Evolutionary conservation across 768 basidiomycete genomes (phyloP).

Genomic region (Phanerodontia chrysosporium): DNA sequence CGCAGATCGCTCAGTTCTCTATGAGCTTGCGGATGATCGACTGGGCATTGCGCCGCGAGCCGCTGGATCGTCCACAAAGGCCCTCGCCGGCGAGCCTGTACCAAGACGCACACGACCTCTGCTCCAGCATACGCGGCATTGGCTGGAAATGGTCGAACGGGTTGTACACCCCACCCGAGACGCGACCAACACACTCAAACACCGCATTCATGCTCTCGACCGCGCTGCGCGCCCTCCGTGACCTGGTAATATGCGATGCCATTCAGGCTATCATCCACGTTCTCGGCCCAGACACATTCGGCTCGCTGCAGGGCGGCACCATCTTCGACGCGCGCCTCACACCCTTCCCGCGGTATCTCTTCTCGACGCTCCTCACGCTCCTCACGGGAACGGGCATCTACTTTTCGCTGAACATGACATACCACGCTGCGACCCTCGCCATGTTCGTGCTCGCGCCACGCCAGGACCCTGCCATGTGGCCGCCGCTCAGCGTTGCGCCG

Average conservation of each 20-base stretch:
- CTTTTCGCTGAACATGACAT: constrained; percentile 15
- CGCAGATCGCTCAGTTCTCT: background rate
- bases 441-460: constrained; percentile 23
- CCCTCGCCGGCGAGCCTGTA: background rate
- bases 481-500: constrained; percentile 29
- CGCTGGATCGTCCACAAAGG: background rate
- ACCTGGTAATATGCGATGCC: constrained; percentile 40
- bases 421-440: constrained; percentile 21
- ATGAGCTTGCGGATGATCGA: constrained; percentile 2
- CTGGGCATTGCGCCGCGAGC: constrained; percentile 1
- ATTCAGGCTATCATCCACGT: constrained; percentile 43
- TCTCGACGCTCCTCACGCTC: background rate
- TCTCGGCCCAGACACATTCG: constrained; percentile 29
- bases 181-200: constrained; percentile 21
- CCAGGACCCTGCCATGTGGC: constrained; percentile 28
- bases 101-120: constrained; percentile 44
- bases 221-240: constrained; percentile 27
- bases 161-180: constrained; percentile 30
- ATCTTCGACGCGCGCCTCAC: constrained; percentile 34
- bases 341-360: constrained; percentile 28
- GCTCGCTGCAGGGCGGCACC: constrained; percentile 28
- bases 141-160: constrained; percentile 57
- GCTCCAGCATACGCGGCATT: constrained; percentile 47
- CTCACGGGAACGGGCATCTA: constrained; percentile 9
- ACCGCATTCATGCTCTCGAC: constrained; percentile 33